These are phyloP conservation scores for Lipomyces yamadae DNA, from an alignment of 805 yeast genomes.

Conservation along the genomic window DNA sequence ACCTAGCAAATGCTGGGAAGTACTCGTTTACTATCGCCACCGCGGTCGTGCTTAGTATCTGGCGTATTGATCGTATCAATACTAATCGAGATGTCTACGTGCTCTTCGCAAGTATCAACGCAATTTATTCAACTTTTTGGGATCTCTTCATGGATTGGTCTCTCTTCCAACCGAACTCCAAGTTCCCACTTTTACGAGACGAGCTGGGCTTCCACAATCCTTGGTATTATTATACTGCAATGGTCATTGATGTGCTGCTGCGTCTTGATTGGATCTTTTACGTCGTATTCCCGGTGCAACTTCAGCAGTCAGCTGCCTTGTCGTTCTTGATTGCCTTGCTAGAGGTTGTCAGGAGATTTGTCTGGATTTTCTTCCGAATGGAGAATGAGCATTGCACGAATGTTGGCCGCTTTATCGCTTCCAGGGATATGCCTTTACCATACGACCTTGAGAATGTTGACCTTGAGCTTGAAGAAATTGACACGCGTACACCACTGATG, in stretches of 20 bases:
- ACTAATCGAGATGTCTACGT: conserved; percentile 64
- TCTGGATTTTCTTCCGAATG: conserved; percentile 91
- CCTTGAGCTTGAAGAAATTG: conserved; percentile 19
- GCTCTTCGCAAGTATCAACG: conserved; percentile 72
- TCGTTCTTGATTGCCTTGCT: conserved; percentile 83
- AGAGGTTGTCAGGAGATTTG: conserved; percentile 78
- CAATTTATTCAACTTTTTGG: conserved; percentile 76
- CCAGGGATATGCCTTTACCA: conserved; percentile 85
- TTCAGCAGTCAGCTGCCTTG: conserved; percentile 86
- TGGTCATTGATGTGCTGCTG: conserved; percentile 70
- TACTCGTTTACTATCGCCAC: conserved; percentile 70
- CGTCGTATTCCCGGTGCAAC: conserved; percentile 72
- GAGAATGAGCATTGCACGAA: conserved; percentile 96
- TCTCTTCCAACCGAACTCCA: conserved; percentile 66
- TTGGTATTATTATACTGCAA: conserved; percentile 72
- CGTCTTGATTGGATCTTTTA: conserved; percentile 94
- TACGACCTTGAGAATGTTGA: conserved; percentile 55
- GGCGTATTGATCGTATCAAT: conserved; percentile 62
- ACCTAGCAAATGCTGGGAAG: conserved; percentile 84
- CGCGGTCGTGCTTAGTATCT: conserved; percentile 74
- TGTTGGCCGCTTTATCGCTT: conserved; percentile 81
- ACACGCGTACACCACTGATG: conserved; percentile 34
- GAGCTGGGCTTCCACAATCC: conserved; percentile 67
- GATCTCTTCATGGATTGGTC: conserved; percentile 98
- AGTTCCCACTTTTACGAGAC: conserved; percentile 66